A percentile compares a stretch with the other conserved stretches of the same genome.
phyloP scores from a whole-genome alignment of 164 flowering plant genomes.

The Piper longum region DNA sequence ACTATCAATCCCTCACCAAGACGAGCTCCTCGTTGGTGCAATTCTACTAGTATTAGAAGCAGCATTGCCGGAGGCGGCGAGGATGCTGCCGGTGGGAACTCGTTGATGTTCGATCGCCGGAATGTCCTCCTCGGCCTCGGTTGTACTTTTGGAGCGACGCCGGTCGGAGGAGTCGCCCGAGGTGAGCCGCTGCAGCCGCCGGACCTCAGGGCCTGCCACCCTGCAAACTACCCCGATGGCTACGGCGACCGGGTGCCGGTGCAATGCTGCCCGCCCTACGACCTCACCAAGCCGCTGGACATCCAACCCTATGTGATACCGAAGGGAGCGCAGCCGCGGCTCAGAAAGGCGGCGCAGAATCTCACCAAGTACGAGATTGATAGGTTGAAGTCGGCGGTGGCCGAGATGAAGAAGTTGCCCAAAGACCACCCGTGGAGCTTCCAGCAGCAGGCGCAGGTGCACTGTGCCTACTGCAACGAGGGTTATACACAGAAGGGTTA shows the following conservation, averaged over 20 bases:
- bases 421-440: not conserved
- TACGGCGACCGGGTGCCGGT: not conserved
- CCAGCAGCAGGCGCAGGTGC: conserved; percentile 1
- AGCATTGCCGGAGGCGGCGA: too few species aligned
- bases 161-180: too few species aligned
- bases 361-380: not conserved
- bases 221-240: not conserved
- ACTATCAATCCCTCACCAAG: too few species aligned
- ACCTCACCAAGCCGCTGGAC: not conserved
- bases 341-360: not conserved
- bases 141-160: too few species aligned
- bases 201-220: not conserved
- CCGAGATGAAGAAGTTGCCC: not conserved
- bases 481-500: too few species aligned
- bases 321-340: not conserved
- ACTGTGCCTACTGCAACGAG: too few species aligned
- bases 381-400: not conserved
- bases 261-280: not conserved
- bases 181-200: not conserved
- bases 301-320: not conserved
- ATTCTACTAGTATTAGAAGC: too few species aligned
- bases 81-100: too few species aligned
- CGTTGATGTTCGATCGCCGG: too few species aligned
- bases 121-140: too few species aligned
- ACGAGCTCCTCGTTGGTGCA: too few species aligned